Evolutionary conservation across 495 filamentous ascomycete genomes (phyloP), one percentile per base, ranked within the genome.

Genomic region (Xylaria castorea): DNA sequence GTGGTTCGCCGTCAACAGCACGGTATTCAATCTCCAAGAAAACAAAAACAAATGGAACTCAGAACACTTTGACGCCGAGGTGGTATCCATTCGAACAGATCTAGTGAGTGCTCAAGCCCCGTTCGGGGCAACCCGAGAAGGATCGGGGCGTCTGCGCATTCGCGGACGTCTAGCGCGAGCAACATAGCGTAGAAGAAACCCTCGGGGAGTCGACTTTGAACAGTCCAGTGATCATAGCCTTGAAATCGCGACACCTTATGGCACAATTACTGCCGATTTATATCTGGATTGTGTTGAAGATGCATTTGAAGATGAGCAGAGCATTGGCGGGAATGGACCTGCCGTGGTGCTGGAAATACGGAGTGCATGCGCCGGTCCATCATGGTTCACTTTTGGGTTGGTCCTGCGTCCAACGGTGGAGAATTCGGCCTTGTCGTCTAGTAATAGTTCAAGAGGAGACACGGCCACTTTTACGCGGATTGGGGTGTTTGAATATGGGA

Each of bases 271-370:
- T 25, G 48, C 48, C 3, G 20, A 22, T n/a, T 51, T 51, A 51
- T 51, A 51, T 25, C 48, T 51, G 9, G 48, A 51, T 18, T 51
- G 20, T 18, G 48, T 51, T 51, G 48, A 51, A n/a, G 48, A 51
- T 51, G 48, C 48, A 51, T 51, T 51, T n/a, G 48, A 51, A 25
- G 48, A 51, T n/a, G 48, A 51, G 48, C 48, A 51, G 22, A 51
- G 48, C 48, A 22, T 51, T 18, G 11, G 48, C 48, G 48, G 48
- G 22, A 22, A n/a, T 51, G 9, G 48, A 51, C 18, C 48, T 25
- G 48, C 48, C 14, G 22, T 51, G 22, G 48, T 22, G 22, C 48
- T 51, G 20, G 48, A 51, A 18, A 3, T 51, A 51, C 48, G 48
- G 20, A 51, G 20, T 18, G 48, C 48, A 22, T 3, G 8, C 20